Evolutionary conservation across 2,329 filamentous ascomycete genomes (phyloP).

Genomic region (Bipolaris gigantea): DNA sequence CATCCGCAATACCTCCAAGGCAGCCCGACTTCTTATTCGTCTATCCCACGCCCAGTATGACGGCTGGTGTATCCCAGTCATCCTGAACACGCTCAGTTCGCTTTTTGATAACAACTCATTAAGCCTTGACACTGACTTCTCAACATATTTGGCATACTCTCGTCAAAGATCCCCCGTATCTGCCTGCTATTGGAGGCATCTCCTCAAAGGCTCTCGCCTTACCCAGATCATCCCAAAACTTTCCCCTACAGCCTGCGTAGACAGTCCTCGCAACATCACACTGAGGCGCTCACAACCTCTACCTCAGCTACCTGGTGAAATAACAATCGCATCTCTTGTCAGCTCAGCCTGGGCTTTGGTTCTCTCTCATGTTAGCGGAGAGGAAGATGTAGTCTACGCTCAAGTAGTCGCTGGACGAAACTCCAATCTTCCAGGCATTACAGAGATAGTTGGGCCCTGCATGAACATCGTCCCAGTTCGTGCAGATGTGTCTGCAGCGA

Average conservation of each 20-base stretch:
- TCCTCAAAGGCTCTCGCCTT: not conserved
- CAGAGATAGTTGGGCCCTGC: slow-evolving; percentile 95
- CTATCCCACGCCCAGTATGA: slow-evolving; percentile 21
- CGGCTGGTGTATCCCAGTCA: slow-evolving; percentile 5
- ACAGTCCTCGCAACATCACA: not conserved
- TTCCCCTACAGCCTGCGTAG: not conserved
- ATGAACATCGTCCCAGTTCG: slow-evolving; percentile 68
- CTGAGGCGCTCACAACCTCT: not conserved
- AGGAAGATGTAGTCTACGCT: slow-evolving; percentile 29
- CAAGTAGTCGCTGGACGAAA: slow-evolving; percentile 38
- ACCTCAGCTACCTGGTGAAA: slow-evolving; percentile 27
- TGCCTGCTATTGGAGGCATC: not conserved
- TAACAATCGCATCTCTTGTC: slow-evolving; percentile 37
- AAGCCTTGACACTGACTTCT: not conserved
- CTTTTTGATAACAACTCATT: not conserved
- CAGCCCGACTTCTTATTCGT: slow-evolving; percentile 9
- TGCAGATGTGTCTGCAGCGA: slow-evolving; percentile 5
- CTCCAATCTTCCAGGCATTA: slow-evolving; percentile 48
- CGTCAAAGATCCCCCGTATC: not conserved
- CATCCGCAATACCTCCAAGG: not conserved
- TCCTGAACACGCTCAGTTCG: slow-evolving; percentile 1
- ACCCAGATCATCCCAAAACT: not conserved
- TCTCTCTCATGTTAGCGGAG: slow-evolving; percentile 33
- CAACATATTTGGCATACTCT: not conserved
- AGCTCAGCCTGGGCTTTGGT: slow-evolving; percentile 46